Conservation (phyloP, 1,139 yeast species). For the Pichia sp. region DNA sequence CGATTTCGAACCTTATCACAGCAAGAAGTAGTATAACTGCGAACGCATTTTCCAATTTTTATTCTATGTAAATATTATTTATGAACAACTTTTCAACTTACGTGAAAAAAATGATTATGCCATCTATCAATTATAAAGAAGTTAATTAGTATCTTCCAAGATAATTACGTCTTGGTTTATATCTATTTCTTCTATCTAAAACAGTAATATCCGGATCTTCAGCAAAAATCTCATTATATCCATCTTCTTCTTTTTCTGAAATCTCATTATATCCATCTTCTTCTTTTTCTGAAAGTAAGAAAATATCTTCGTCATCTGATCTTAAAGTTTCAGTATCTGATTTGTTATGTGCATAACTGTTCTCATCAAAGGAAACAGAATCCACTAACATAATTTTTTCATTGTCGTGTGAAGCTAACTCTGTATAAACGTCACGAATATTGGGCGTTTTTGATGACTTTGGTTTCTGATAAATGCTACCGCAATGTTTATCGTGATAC, state of each 20-base stretch:
- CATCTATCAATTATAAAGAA: too few relatives aligned
- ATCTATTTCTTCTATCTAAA: too few relatives aligned
- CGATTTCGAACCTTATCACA: constrained; percentile 16
- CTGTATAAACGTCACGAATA: background rate
- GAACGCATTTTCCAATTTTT: constrained; percentile 8
- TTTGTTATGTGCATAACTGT: background rate
- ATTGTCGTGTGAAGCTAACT: background rate
- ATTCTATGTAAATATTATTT: background rate
- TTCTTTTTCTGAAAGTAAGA: background rate
- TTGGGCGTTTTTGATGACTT: background rate
- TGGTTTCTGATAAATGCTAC: background rate
- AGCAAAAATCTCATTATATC: background rate
- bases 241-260: background rate
- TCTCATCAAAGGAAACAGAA: background rate
- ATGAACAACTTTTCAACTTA: too few relatives aligned
- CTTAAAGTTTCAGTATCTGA: background rate
- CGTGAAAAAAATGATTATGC: too few relatives aligned
- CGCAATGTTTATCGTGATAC: background rate
- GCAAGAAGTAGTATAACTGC: constrained; percentile 17
- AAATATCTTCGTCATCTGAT: background rate
- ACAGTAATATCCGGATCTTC: background rate
- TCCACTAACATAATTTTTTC: background rate
- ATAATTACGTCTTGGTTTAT: too few relatives aligned
- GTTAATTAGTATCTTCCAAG: too few relatives aligned
- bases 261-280: background rate